Base-by-base conservation (phyloP, 2,329 filamentous ascomycete species). In the Calonectria pauciramosa region DNA sequence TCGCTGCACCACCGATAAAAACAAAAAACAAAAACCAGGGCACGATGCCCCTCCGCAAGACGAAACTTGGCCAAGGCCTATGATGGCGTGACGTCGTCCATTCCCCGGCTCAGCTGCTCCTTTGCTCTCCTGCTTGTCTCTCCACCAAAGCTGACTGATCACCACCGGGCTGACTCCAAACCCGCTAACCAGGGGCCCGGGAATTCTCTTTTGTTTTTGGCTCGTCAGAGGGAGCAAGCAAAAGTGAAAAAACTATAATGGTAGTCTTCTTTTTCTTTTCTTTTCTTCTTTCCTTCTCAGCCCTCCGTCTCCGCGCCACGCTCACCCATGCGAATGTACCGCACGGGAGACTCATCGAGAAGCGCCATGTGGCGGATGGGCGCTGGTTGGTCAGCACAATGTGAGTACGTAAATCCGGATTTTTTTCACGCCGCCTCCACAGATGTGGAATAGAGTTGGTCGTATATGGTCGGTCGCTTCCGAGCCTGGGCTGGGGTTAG, bases 381-480 rank as follows among this genome's bases (percentile, higher is more conserved):
- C 36, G 70, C 41, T 68, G 64, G 41, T 68, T 67, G 51, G 63
- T 26, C n/a, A 32, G 30, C 56, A 26, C 23, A 16, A 23, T 38
- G 30, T 18, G 68, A 47, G 52, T n/a, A 32, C 36, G n/a, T 30
- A 52, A 36, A 51, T 38, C 47, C 30, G 47, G 64, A 34, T 51
- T 36, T 36, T 36, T 47, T 34, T 26, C n/a, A 34, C 34, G 32
- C 41, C 36, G 59, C 59, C 47, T 26, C 49, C 28, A 34, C 38
- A 56, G 47, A 30, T 41, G 30, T 23, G 32, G 56, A 64, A 65
- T 73, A 73, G 26, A 70, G 71, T 70, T 73, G 67, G 71, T 47
- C 60, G 51, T 23, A 38, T 63, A 36, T 26, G 56, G 34, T 28
- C 56, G 56, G 56, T 38, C 34, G 56, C 47, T 26, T 44, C 68